Percentiles rank a stretch among this genome's conserved stretches.
Conservation (phyloP, 768 basidiomycete species). For the Cystofilobasidium capitatum region DNA sequence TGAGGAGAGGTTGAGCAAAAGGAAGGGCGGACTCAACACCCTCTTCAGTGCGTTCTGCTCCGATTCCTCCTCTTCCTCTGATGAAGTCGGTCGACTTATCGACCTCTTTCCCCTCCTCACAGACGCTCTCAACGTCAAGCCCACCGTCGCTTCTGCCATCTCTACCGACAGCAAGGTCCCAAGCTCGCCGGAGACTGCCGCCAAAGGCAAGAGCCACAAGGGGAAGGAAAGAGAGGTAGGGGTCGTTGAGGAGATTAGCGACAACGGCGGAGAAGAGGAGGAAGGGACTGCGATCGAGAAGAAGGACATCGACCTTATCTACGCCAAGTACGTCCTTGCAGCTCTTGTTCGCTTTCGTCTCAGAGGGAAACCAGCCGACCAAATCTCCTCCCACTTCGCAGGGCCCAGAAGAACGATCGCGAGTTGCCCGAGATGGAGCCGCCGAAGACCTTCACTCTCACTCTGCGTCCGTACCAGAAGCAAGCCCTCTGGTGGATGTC, state of each 20-base stretch:
- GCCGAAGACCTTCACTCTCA: constrained; percentile 54
- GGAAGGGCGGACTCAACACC: constrained; percentile 62
- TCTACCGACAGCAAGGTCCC: constrained; percentile 27
- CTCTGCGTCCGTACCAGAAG: constrained; percentile 64
- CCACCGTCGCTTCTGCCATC: constrained; percentile 5
- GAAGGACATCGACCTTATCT: constrained; percentile 71
- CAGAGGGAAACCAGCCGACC: too few species aligned
- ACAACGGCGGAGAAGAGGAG: constrained; percentile 54
- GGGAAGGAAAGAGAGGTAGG: constrained; percentile 47
- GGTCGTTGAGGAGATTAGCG: constrained; percentile 53
- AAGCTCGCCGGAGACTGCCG: constrained; percentile 37
- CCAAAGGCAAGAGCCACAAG: constrained; percentile 39
- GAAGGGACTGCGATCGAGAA: constrained; percentile 70
- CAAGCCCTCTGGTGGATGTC: constrained; percentile 91
- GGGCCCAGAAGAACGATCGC: constrained; percentile 73
- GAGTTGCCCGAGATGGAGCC: constrained; percentile 74
- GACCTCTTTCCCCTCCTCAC: constrained; percentile 6
- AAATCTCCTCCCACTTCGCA: constrained; percentile 39
- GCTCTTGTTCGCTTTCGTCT: background rate
- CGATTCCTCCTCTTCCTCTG: background rate
- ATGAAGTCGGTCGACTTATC: too few species aligned
- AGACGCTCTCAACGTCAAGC: background rate
- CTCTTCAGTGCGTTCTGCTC: constrained; percentile 53
- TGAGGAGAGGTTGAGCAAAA: constrained; percentile 66
- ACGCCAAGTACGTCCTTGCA: constrained; percentile 53